Evolutionary conservation across 2,329 filamentous ascomycete genomes (phyloP).

Genomic region (Aurifilum marmelostoma): DNA sequence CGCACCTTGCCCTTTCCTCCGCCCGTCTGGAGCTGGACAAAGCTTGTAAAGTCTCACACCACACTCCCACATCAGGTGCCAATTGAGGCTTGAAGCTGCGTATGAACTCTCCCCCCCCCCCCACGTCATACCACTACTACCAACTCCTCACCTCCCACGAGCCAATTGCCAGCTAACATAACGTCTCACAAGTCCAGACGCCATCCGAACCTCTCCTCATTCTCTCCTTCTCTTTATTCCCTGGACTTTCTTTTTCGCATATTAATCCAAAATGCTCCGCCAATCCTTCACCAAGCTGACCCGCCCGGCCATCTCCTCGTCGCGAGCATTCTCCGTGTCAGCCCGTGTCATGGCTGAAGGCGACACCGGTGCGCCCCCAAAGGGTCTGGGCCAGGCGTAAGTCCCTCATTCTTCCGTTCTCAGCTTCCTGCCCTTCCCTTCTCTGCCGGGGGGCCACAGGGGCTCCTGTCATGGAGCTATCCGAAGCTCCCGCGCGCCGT

Average conservation of each 20-base stretch:
- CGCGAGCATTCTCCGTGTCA: conserved; percentile 66
- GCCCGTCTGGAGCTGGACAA: conserved; percentile 14
- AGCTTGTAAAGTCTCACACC: conserved; percentile 16
- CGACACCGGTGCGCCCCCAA: conserved; percentile 67
- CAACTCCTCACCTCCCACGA: not conserved
- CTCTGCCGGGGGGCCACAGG: not conserved
- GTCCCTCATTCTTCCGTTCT: conserved; percentile 38
- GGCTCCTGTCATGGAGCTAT: not conserved
- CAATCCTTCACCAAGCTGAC: conserved; percentile 59
- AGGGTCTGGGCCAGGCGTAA: conserved; percentile 57
- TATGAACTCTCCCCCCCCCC: conserved; percentile 18
- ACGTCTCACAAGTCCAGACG: not conserved
- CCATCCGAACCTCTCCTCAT: not conserved
- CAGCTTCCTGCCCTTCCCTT: not conserved
- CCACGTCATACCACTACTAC: conserved; percentile 17
- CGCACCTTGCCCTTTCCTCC: conserved; percentile 1
- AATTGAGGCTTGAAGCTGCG: conserved; percentile 25
- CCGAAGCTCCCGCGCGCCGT: conserved; percentile 8
- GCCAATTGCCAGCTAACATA: conserved; percentile 12
- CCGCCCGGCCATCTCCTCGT: conserved; percentile 53
- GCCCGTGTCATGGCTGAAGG: conserved; percentile 68
- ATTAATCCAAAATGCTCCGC: conserved; percentile 66
- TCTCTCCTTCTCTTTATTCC: not conserved
- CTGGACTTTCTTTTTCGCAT: conserved; percentile 1
- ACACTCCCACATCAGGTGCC: conserved; percentile 19